Base-by-base conservation (phyloP, 1,284 basidiomycete genomes). In the Sphagnurus paluster region DNA sequence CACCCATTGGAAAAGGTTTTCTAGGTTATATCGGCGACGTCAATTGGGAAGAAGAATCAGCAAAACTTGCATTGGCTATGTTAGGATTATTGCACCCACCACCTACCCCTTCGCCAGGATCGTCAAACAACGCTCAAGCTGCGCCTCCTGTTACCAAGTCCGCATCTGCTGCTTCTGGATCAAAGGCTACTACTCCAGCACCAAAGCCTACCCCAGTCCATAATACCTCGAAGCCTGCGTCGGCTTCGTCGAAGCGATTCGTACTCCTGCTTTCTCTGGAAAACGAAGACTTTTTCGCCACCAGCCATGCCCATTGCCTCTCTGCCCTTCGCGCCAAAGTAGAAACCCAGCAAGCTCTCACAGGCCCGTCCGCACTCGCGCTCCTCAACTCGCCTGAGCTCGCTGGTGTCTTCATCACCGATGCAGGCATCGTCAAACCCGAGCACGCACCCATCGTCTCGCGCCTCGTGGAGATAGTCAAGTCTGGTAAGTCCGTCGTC, bases 21-120 rank as follows among this genome's bases (percentile, higher is more conserved):
- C 42, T 71, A 23, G 58, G 61, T 8, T 70, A 61, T 35, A 50
- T 70, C 16, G 66, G 67, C 2, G 69, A 70, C 46, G 61, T 65
- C 5, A 66, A 67, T 50, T 59, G 52, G 13, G 68, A 70, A 35
- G 52, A 53, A 0, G 49, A 23, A 28, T 65, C 64, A 1, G 61
- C 64, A 13, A 63, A 60, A 8, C 58, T 63, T 6, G 46, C 64
- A 7, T 49, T 67, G 23, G 64, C 66, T 14, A 67, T 69, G 64
- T 58, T 69, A 19, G 61, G 63, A 19, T 46, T 69, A 16, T 48
- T 67, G 13, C 59, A 62, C 26, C 44, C 41, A 29, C 42, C 14
- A 25, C 3, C 14, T 36, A 20, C 28, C 39, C 9, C 21, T 9
- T 36, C 26, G 10, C 40, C 38, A n/a, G 33, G 26, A 7, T 29